Conservation (phyloP, 352 stramenopile species). For the Globisporangium cystogenes region DNA sequence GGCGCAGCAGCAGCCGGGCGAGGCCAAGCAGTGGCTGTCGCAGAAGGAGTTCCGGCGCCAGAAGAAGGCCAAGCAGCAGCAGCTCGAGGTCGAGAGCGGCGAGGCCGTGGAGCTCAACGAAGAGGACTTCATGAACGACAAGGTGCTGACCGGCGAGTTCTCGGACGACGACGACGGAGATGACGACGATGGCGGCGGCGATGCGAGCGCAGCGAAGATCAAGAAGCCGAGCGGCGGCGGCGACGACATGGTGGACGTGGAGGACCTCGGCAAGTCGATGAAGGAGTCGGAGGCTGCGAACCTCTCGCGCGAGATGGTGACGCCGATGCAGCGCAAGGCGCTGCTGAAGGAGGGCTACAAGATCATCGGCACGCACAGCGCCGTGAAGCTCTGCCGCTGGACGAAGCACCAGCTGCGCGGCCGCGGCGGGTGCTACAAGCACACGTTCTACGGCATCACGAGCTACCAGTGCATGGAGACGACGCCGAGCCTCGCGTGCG, state of each 20-base stretch:
- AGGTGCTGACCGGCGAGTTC: conserved; percentile 65
- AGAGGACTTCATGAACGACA: conserved; percentile 85
- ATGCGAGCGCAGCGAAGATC: background rate
- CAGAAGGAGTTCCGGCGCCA: conserved; percentile 83
- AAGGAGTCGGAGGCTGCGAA: conserved; percentile 72
- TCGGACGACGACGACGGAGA: conserved; percentile 61
- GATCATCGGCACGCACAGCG: conserved; percentile 97
- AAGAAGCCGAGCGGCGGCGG: conserved; percentile 19
- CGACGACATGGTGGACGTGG: conserved; percentile 74
- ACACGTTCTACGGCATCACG: conserved; percentile 99
- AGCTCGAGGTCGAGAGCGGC: conserved; percentile 38
- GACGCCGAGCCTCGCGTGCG: conserved; percentile 95
- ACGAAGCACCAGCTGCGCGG: conserved; percentile 98
- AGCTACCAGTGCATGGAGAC: conserved; percentile 99
- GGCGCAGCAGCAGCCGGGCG: conserved; percentile 12
- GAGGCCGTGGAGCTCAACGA: conserved; percentile 67
- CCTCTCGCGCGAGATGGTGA: conserved; percentile 92
- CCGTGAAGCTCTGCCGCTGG: conserved; percentile 98
- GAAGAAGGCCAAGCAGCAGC: conserved; percentile 70
- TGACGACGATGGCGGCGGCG: conserved; percentile 8
- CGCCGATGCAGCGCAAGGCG: conserved; percentile 90
- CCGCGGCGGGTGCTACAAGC: conserved; percentile 98
- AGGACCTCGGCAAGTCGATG: conserved; percentile 85
- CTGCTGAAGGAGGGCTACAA: conserved; percentile 98
- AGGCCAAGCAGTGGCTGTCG: conserved; percentile 51